phyloP scores from a whole-genome alignment of 2,329 filamentous ascomycete genomes.

The Westerdykella ornata region DNA sequence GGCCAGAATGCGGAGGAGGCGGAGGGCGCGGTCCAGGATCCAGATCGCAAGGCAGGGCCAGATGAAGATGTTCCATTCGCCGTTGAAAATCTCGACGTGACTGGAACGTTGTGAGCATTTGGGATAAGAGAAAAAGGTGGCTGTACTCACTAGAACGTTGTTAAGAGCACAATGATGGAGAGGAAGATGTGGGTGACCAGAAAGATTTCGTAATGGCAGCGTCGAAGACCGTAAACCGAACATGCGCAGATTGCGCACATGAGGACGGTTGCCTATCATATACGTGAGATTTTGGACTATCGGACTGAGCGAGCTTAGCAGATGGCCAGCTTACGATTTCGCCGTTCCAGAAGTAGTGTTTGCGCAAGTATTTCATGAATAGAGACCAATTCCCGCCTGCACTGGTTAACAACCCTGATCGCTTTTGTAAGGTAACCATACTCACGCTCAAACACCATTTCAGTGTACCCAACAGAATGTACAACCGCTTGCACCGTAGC shows the following conservation, averaged over 20 bases:
- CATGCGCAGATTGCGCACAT: constrained; percentile 44
- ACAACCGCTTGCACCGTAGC: constrained; percentile 56
- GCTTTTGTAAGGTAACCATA: neutral
- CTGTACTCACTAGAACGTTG: constrained; percentile 47
- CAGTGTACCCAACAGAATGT: constrained; percentile 56
- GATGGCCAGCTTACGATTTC: constrained; percentile 37
- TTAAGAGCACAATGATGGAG: constrained; percentile 41
- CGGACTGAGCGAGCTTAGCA: neutral
- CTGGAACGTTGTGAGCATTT: constrained; percentile 20
- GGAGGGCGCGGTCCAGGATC: constrained; percentile 45
- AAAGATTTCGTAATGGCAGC: constrained; percentile 42
- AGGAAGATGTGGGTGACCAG: constrained; percentile 42
- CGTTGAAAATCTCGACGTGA: constrained; percentile 49
- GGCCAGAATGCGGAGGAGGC: constrained; percentile 41
- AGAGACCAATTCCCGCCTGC: constrained; percentile 34
- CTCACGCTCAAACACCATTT: constrained; percentile 37
- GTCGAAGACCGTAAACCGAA: constrained; percentile 49
- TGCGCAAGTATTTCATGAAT: constrained; percentile 33
- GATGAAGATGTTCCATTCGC: constrained; percentile 45
- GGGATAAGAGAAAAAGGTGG: constrained; percentile 8
- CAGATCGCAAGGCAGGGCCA: constrained; percentile 48
- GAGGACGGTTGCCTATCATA: constrained; percentile 26
- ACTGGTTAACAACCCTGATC: constrained; percentile 1
- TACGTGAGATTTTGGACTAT: neutral
- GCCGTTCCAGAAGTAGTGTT: constrained; percentile 48